Base-by-base conservation (phyloP, 768 basidiomycete genomes). In the Termitomyces sp. region DNA sequence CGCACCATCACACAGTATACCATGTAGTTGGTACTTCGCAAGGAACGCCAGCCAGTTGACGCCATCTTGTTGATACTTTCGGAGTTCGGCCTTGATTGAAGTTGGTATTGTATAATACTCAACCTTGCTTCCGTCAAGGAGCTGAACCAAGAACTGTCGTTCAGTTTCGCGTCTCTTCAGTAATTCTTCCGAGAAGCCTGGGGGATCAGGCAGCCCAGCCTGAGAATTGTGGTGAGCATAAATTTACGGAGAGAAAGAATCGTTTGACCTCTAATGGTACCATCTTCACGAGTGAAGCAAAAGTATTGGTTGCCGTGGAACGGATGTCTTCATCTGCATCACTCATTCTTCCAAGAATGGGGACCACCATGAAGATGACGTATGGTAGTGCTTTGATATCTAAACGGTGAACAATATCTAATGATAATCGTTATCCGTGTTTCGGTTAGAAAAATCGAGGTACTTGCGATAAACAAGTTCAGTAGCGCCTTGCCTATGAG, bases 11-110 rank as follows among this genome's bases (percentile, higher is more conserved):
- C 97, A 99, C 30, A 99, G 85, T 65, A 98, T 92, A 14, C 97
- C 97, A 68, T 99, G 97, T 2, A 99, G 73, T 66, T 98, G 97
- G 69, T 97, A 99, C 69, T 97, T 98, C 20, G 94, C 92, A 38
- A 99, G 79, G 77, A 99, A 99, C 1, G 97, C 97, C 18, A 99
- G 79, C 97, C 97, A 99, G 69, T 93, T 98, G 62, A 99, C 92
- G 35, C 97, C 97, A 56, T 99, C 97, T 73, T 93, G 92, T 71
- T 99, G 97, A 69, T 99, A 99, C 69, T 94, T 93, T 58, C 97
- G 88, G 49, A 99, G 77, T 63, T 98, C 93, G 33, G 95, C 94
- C 57, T 95, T 92, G 78, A 99, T 91, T 28, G 76, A 73, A 55
- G 94, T 85, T 0, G 97, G 94, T 1, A 99, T 83, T 43, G 74